Conservation (phyloP, 257 asterid species). For the Fraxinus excelsior region DNA sequence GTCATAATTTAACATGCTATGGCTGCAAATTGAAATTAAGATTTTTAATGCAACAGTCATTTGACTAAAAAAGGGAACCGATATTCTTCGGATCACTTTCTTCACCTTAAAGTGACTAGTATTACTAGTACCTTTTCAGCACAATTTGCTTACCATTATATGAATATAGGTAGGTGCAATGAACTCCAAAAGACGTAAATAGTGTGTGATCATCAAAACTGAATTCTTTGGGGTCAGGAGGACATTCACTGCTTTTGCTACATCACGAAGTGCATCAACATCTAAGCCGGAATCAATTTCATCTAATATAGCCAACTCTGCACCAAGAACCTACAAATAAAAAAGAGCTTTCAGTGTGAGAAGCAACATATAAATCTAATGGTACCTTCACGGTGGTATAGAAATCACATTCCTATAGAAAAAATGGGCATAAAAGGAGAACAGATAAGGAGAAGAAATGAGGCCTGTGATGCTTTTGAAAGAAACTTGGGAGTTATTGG, state of each 20-base stretch:
- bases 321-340: constrained; percentile 86
- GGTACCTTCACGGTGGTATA: constrained; percentile 7
- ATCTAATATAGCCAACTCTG: constrained; percentile 85
- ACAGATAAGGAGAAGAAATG: background rate
- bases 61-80: background rate
- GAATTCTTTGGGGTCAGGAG: constrained; percentile 70
- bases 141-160: constrained; percentile 72
- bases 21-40: background rate
- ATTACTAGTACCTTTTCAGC: background rate
- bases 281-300: constrained; percentile 99
- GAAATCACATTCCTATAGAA: background rate
- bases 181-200: constrained; percentile 81
- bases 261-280: constrained; percentile 93
- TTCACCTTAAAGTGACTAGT: background rate
- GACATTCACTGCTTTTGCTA: constrained; percentile 82
- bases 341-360: constrained; percentile 23
- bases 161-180: constrained; percentile 75
- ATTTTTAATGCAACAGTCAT: background rate
- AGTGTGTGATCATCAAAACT: constrained; percentile 93
- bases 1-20: background rate
- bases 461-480: background rate
- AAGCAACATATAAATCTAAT: background rate
- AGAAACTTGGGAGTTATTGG: background rate
- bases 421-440: background rate
- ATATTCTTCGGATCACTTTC: background rate